A percentile compares a stretch with the other conserved stretches of the same genome.
Evolutionary conservation across 805 yeast species (phyloP).

Genomic region (Kazachstania psychrophila): DNA sequence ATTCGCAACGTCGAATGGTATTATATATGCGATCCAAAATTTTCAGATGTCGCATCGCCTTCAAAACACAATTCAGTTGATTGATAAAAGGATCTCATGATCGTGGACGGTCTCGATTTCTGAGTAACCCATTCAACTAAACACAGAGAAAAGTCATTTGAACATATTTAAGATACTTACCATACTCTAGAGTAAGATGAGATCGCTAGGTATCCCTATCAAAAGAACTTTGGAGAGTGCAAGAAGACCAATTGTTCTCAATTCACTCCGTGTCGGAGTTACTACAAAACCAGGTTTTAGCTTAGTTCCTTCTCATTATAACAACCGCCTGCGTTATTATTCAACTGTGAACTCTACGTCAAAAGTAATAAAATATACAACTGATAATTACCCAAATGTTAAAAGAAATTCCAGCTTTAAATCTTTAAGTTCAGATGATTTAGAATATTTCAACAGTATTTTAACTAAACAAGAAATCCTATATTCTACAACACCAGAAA

Average conservation of each 20-base stretch:
- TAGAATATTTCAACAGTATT: conserved; percentile 51
- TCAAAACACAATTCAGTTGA: too few relatives aligned
- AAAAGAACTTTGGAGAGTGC: not conserved
- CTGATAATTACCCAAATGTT: conserved; percentile 58
- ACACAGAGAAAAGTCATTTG: too few relatives aligned
- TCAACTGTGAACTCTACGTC: not conserved
- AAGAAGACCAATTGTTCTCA: not conserved
- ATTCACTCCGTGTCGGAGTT: not conserved
- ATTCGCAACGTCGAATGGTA: too few relatives aligned
- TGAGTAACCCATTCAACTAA: too few relatives aligned
- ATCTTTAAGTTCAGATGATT: conserved; percentile 44
- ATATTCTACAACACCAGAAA: conserved; percentile 47
- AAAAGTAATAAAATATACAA: conserved; percentile 34
- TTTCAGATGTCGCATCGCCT: too few relatives aligned
- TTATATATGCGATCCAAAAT: too few relatives aligned
- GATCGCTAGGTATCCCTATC: not conserved
- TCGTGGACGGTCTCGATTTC: too few relatives aligned
- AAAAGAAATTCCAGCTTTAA: conserved; percentile 44
- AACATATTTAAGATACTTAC: too few relatives aligned
- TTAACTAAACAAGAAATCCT: conserved; percentile 40
- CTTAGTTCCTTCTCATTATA: too few relatives aligned
- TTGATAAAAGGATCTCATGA: too few relatives aligned
- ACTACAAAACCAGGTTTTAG: not conserved
- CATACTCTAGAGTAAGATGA: too few relatives aligned
- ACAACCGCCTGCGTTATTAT: not conserved